Conservation (phyloP, 495 filamentous ascomycete genomes). For the Penicillium coffeae region DNA sequence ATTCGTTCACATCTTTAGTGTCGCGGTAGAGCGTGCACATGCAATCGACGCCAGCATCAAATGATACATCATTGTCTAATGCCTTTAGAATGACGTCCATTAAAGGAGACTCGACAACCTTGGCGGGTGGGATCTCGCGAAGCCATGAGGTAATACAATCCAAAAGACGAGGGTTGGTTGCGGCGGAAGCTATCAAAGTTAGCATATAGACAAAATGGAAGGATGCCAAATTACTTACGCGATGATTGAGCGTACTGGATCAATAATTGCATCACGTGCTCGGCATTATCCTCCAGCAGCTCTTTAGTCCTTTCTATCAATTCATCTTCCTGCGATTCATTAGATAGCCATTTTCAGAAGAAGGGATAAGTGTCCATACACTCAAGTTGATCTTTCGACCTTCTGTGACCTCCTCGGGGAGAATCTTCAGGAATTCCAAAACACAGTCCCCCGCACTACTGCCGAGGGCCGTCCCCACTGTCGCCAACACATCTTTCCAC, state of each 20-base stretch:
- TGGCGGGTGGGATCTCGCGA: slow-evolving; percentile 78
- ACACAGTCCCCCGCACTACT: slow-evolving; percentile 76
- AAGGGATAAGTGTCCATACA: slow-evolving; percentile 59
- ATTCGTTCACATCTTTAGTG: slow-evolving; percentile 85
- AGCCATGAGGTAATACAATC: slow-evolving; percentile 97
- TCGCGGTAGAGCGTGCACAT: slow-evolving; percentile 87
- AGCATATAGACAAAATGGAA: slow-evolving; percentile 17
- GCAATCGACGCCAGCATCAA: slow-evolving; percentile 90
- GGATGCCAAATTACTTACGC: slow-evolving; percentile 7
- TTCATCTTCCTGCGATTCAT: slow-evolving; percentile 66
- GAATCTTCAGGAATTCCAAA: slow-evolving; percentile 90
- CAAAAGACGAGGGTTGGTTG: slow-evolving; percentile 84
- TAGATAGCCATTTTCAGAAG: slow-evolving; percentile 36
- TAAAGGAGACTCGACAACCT: slow-evolving; percentile 81
- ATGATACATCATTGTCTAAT: slow-evolving; percentile 67
- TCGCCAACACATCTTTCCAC: slow-evolving; percentile 90
- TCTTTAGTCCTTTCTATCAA: slow-evolving; percentile 75
- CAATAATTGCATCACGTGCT: slow-evolving; percentile 77
- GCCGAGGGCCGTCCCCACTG: slow-evolving; percentile 75
- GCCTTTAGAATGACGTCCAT: slow-evolving; percentile 77
- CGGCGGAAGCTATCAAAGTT: slow-evolving; percentile 44
- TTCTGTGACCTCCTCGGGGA: slow-evolving; percentile 98
- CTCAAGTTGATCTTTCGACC: slow-evolving; percentile 97
- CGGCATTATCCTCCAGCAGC: slow-evolving; percentile 83
- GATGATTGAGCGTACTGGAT: slow-evolving; percentile 89